Evolutionary conservation across 2,329 filamentous ascomycete genomes (phyloP), one percentile per base, ranked within the genome.

Genomic region (Fusarium brachygibbosum): DNA sequence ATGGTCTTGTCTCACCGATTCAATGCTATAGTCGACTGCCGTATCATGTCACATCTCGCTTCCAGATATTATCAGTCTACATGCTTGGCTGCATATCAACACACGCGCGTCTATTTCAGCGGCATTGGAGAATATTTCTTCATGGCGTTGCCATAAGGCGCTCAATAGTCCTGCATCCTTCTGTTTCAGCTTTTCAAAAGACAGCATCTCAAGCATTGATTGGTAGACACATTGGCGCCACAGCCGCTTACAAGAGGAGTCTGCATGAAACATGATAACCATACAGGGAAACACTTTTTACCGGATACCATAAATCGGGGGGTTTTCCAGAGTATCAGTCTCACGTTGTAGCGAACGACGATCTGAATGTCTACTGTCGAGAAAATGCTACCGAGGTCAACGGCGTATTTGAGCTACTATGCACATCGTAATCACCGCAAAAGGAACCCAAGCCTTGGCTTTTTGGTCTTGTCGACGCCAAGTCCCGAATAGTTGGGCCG

Each of bases 381-480:
- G 17, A 35, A 21, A 44, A 48, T 45, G 35, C 32, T 44, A 31
- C 46, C 41, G 50, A 69, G 37, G 29, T 25, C 37, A 35, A 52
- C 17, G n/a, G 31, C 32, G 25, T 40, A 55, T 48, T 35, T 51
- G n/a, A 28, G 23, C 25, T 34, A 45, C 28, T 9, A 16, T 69
- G 66, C 65, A 61, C 56, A 69, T 68, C 65, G 37, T 21, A 69
- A 68, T 68, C 21, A 61, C 7, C 68, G 17, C 32, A 34, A 49
- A 25, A 55, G 41, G 25, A 45, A 44, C 40, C 49, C 32, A 44
- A 41, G 34, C 29, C 59, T 54, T 65, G 59, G 65, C 59, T 63
- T 35, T 21, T 34, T 19, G 23, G 17, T 29, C 17, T 10, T 25
- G 23, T 45, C 44, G 6, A 45, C 28, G 46, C 49, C 40, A 25